Evolutionary conservation across 2,329 filamentous ascomycete genomes (phyloP).

Genomic region (Lachnellula occidentalis): DNA sequence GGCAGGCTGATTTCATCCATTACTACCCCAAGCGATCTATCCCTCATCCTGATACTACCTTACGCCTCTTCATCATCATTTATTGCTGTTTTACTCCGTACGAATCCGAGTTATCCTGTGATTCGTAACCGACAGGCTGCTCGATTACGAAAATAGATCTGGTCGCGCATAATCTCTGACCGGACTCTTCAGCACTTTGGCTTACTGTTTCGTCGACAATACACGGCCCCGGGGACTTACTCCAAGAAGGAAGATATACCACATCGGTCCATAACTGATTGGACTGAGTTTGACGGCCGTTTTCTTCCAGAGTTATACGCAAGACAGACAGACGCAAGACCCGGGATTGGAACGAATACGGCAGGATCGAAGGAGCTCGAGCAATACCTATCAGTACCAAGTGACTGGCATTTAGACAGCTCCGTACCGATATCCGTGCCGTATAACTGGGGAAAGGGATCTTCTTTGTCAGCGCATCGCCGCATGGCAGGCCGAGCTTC

Average conservation of each 20-base stretch:
- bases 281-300: not conserved
- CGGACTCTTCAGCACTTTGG: not conserved
- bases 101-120: not conserved
- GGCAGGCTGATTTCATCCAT: slow-evolving; percentile 8
- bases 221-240: not conserved
- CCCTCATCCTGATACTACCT: slow-evolving; percentile 5
- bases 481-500: not conserved
- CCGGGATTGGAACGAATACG: too few relatives aligned
- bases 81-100: not conserved
- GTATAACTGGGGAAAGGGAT: slow-evolving; percentile 1
- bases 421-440: not conserved
- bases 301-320: not conserved
- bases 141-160: not conserved
- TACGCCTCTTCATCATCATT: slow-evolving; percentile 4
- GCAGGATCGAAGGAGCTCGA: not conserved
- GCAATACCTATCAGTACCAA: slow-evolving; percentile 5
- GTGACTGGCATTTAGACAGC: too few relatives aligned
- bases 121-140: not conserved
- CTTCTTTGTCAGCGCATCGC: slow-evolving; percentile 6
- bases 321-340: not conserved
- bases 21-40: slow-evolving; percentile 5
- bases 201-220: not conserved
- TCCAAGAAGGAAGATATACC: not conserved
- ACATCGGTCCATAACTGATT: not conserved
- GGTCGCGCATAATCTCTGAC: not conserved